phyloP scores from a whole-genome alignment of 2,329 filamentous ascomycete genomes.

The Amesomyces nigricolor region DNA sequence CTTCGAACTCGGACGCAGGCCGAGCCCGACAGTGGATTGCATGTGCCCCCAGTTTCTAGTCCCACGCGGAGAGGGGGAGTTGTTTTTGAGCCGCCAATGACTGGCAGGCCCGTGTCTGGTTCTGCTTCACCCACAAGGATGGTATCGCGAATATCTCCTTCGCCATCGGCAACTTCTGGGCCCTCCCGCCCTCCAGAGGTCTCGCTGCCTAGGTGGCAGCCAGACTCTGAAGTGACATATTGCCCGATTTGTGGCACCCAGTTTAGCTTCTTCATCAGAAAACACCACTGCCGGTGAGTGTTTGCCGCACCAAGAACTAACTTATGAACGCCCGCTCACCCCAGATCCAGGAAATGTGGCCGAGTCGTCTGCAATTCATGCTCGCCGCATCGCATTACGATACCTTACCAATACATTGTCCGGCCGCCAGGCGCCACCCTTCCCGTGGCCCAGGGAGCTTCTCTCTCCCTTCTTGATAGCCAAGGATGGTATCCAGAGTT shows the following conservation, averaged over 20 bases:
- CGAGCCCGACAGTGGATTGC: neutral
- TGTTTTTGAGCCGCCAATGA: neutral
- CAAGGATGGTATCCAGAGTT: conserved; percentile 41
- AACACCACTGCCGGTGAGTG: conserved; percentile 78
- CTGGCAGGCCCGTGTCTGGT: neutral
- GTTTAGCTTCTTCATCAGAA: conserved; percentile 81
- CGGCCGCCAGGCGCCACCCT: conserved; percentile 54
- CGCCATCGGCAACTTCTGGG: neutral
- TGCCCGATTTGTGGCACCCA: conserved; percentile 78
- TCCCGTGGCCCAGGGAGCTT: conserved; percentile 34
- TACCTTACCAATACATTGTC: conserved; percentile 89
- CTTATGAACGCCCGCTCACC: neutral
- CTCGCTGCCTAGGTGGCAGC: conserved; percentile 75
- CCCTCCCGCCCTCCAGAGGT: conserved; percentile 35
- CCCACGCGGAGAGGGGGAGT: neutral
- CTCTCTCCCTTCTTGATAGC: conserved; percentile 36
- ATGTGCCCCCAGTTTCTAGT: neutral
- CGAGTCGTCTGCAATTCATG: conserved; percentile 84
- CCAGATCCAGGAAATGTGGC: conserved; percentile 67
- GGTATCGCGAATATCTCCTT: neutral
- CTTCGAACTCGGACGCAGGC: neutral
- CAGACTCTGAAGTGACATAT: conserved; percentile 71
- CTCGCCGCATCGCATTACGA: conserved; percentile 91
- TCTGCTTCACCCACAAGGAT: neutral
- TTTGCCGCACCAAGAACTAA: neutral